A percentile compares a stretch with the other conserved stretches of the same genome.
Conservation (phyloP, 768 basidiomycete species). For the Auricularia auricula-judae region DNA sequence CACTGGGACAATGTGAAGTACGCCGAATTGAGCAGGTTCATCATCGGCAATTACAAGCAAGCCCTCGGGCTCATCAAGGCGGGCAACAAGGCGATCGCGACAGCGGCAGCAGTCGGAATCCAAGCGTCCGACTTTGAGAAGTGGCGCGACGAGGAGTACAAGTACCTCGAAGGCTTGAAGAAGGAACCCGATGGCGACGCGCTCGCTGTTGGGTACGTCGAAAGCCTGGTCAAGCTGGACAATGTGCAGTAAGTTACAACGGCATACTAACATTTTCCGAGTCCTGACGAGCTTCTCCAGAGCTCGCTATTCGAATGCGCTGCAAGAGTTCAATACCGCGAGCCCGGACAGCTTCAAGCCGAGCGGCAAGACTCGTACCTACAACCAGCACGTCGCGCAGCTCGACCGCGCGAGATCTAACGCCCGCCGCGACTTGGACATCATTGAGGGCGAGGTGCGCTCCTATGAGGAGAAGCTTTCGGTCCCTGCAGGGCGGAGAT, state of each 20-base stretch:
- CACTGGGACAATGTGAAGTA: conserved; percentile 16
- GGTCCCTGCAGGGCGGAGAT: neutral
- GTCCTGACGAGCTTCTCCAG: no score
- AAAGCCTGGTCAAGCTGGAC: neutral
- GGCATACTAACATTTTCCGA: neutral
- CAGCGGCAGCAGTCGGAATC: conserved; percentile 8
- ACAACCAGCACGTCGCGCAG: no score
- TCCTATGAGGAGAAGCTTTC: neutral
- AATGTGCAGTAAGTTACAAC: neutral
- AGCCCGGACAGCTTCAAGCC: no score
- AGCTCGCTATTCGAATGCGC: neutral
- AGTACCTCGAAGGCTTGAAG: conserved; percentile 9
- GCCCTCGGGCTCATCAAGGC: conserved; percentile 8
- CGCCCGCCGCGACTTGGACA: neutral
- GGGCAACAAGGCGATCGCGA: neutral
- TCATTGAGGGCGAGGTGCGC: neutral
- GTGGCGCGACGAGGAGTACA: conserved; percentile 11
- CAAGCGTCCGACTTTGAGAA: conserved; percentile 2
- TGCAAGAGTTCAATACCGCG: no score
- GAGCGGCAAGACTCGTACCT: no score
- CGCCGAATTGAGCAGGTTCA: neutral
- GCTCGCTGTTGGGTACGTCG: neutral
- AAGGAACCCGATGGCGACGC: conserved; percentile 10
- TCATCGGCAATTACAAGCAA: conserved; percentile 12
- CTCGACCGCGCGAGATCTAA: no score